These are phyloP conservation scores for Hypoxylon subgilvum DNA, from an alignment of 495 filamentous ascomycete species.

Conservation along the genomic window DNA sequence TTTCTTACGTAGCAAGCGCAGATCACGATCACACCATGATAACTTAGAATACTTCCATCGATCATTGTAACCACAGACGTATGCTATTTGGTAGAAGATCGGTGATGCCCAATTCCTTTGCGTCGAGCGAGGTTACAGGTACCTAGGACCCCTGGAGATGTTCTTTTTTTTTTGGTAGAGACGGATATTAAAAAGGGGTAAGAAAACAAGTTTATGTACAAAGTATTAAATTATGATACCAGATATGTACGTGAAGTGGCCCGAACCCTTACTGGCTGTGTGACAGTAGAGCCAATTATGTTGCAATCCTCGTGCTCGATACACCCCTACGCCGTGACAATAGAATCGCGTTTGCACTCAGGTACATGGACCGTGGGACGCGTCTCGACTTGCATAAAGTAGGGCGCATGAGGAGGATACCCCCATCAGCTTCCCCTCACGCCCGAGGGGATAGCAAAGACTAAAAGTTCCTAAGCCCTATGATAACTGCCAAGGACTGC, in stretches of 20 bases:
- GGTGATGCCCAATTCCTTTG: conserved; percentile 30
- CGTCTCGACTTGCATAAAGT: conserved; percentile 13
- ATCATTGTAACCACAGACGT: conserved; percentile 33
- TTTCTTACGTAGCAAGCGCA: conserved; percentile 29
- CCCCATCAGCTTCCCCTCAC: background rate
- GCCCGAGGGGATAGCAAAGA: conserved; percentile 4
- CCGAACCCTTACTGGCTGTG: conserved; percentile 26
- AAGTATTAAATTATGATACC: background rate
- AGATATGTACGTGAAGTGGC: too few relatives aligned
- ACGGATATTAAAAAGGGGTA: conserved; percentile 24
- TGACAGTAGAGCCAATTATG: conserved; percentile 10
- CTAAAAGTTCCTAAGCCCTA: background rate
- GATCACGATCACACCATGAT: conserved; percentile 38
- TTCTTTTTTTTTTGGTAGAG: conserved; percentile 27
- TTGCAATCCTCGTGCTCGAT: background rate
- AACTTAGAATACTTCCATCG: conserved; percentile 35
- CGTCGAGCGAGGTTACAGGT: conserved; percentile 12
- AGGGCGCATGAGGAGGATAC: too few relatives aligned
- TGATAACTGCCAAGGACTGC: too few relatives aligned
- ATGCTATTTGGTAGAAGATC: conserved; percentile 27
- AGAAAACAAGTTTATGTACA: conserved; percentile 17
- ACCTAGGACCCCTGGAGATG: conserved; percentile 11
- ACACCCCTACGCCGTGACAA: conserved; percentile 8
- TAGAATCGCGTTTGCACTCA: conserved; percentile 9
- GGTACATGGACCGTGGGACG: conserved; percentile 4